Evolutionary conservation across 2,329 filamentous ascomycete genomes (phyloP).

Genomic region (Epicoccum nigrum): DNA sequence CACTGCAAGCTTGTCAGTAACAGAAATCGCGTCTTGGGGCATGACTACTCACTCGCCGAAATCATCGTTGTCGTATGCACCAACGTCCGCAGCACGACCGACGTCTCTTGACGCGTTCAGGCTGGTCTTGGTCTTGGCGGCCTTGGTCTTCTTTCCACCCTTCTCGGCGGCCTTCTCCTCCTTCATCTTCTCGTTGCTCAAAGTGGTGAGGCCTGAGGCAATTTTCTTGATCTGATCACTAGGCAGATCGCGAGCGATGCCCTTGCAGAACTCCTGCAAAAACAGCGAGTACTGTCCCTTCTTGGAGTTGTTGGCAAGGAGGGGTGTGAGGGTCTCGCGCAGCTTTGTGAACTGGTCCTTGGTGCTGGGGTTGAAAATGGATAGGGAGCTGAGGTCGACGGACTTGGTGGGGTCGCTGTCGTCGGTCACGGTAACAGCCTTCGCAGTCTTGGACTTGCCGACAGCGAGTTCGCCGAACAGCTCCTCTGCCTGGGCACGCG

Average conservation of each 20-base stretch:
- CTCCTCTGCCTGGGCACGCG: slow-evolving; percentile 88
- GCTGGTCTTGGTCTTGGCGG: slow-evolving; percentile 90
- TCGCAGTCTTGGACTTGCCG: slow-evolving; percentile 72
- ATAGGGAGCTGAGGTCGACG: slow-evolving; percentile 78
- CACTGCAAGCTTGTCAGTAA: slow-evolving; percentile 38
- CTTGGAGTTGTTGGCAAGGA: slow-evolving; percentile 76
- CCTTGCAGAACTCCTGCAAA: slow-evolving; percentile 88
- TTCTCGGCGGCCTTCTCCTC: slow-evolving; percentile 96
- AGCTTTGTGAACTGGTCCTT: slow-evolving; percentile 85
- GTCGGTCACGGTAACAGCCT: slow-evolving; percentile 72
- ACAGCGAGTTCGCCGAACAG: slow-evolving; percentile 80
- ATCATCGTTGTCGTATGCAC: slow-evolving; percentile 79
- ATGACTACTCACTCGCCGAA: slow-evolving; percentile 78
- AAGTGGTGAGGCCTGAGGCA: slow-evolving; percentile 81
- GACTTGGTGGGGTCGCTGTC: slow-evolving; percentile 75
- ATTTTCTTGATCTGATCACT: slow-evolving; percentile 98
- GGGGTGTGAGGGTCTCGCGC: slow-evolving; percentile 77
- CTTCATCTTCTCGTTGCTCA: slow-evolving; percentile 97
- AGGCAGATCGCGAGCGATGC: slow-evolving; percentile 82
- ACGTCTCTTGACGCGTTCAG: slow-evolving; percentile 70
- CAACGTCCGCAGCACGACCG: slow-evolving; percentile 68
- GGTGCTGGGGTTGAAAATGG: slow-evolving; percentile 86
- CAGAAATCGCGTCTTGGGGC: neutral
- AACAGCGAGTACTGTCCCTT: slow-evolving; percentile 91
- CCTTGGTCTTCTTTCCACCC: slow-evolving; percentile 95